phyloP scores from a whole-genome alignment of 768 basidiomycete genomes.

The Lactarius vividus region DNA sequence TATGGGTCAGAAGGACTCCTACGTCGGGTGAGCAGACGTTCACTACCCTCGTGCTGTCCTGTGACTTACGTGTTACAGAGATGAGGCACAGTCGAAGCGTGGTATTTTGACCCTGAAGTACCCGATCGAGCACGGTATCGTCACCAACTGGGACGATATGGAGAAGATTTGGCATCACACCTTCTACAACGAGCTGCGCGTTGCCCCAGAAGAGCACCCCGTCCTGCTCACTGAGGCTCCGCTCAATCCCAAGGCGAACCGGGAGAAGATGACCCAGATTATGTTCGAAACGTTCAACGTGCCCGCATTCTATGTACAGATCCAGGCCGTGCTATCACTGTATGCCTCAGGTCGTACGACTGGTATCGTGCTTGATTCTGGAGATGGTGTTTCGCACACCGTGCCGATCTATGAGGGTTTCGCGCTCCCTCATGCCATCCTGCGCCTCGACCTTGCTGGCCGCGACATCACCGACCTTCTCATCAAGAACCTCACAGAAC shows the following conservation, averaged over 20 bases:
- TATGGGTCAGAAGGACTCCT: slow-evolving; percentile 96
- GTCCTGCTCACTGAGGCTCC: slow-evolving; percentile 71
- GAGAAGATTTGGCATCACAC: slow-evolving; percentile 99
- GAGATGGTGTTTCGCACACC: slow-evolving; percentile 94
- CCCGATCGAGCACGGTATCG: slow-evolving; percentile 91
- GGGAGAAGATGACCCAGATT: slow-evolving; percentile 76
- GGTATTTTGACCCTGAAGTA: slow-evolving; percentile 93
- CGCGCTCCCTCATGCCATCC: slow-evolving; percentile 88
- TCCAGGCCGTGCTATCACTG: slow-evolving; percentile 71
- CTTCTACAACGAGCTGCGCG: slow-evolving; percentile 82
- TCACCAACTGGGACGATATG: slow-evolving; percentile 99
- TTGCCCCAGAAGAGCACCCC: slow-evolving; percentile 75
- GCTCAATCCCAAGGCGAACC: slow-evolving; percentile 70
- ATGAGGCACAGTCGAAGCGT: slow-evolving; percentile 92
- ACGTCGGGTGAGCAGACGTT: slow-evolving; percentile 69
- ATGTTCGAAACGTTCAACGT: slow-evolving; percentile 80
- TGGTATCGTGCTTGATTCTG: slow-evolving; percentile 92
- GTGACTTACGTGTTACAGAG: slow-evolving; percentile 44
- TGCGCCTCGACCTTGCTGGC: slow-evolving; percentile 88
- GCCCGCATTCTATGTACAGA: slow-evolving; percentile 71
- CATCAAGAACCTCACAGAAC: slow-evolving; percentile 83
- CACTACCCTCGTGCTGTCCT: neutral
- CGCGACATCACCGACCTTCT: slow-evolving; percentile 86
- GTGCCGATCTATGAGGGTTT: slow-evolving; percentile 98
- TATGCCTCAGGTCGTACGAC: slow-evolving; percentile 96